These are phyloP conservation scores for Nakazawaea anatomiae DNA, from an alignment of 805 yeast species.

Conservation along the genomic window DNA sequence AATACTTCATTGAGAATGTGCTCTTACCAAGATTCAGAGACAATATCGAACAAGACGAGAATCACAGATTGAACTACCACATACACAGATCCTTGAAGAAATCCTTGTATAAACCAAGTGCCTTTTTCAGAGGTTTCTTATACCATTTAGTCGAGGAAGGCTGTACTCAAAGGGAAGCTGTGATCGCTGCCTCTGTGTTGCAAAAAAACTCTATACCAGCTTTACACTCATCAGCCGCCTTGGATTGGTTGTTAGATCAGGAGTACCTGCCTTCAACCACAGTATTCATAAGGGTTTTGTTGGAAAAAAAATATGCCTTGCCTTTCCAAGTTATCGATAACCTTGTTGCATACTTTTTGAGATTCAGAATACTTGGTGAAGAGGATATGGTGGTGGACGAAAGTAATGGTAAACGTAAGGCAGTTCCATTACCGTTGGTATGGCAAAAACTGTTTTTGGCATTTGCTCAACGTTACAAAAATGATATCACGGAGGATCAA, in stretches of 20 bases:
- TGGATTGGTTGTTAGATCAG: constrained; percentile 73
- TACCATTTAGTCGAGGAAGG: constrained; percentile 87
- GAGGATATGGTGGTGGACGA: constrained; percentile 28
- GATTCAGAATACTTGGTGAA: constrained; percentile 61
- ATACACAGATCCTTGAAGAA: constrained; percentile 88
- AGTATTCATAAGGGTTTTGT: constrained; percentile 79
- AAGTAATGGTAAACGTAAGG: constrained; percentile 27
- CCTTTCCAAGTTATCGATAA: constrained; percentile 97
- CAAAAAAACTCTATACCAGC: constrained; percentile 90
- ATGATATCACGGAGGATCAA: constrained; percentile 98
- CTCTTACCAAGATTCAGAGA: constrained; percentile 67
- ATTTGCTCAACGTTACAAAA: constrained; percentile 93
- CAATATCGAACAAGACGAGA: constrained; percentile 66
- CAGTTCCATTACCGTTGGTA: constrained; percentile 79
- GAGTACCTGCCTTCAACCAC: constrained; percentile 88
- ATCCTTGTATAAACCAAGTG: constrained; percentile 93
- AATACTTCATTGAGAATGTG: constrained; percentile 66
- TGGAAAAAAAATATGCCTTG: constrained; percentile 93
- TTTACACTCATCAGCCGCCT: constrained; percentile 92
- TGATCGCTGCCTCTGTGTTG: constrained; percentile 88
- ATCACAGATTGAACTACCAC: constrained; percentile 83
- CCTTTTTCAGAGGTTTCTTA: constrained; percentile 93
- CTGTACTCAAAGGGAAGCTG: constrained; percentile 89
- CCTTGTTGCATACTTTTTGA: constrained; percentile 88
- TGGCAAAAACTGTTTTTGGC: constrained; percentile 97